Base-by-base conservation (phyloP, 2,329 filamentous ascomycete genomes). In the Calonectria pseudoreteaudii region DNA sequence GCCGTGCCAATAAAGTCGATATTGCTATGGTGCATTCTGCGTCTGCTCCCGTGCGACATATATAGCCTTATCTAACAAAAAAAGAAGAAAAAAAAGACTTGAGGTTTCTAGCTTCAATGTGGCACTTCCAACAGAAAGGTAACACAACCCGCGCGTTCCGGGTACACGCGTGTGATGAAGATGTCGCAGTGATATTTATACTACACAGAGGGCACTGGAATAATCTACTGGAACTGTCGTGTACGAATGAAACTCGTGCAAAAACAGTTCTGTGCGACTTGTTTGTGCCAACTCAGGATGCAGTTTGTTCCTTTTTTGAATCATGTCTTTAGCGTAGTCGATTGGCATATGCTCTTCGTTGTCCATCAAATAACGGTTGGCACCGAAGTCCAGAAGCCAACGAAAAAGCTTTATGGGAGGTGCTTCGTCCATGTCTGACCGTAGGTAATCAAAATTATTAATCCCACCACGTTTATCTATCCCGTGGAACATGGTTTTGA, bases 211-310 rank as follows among this genome's bases (percentile, higher is more conserved):
- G 10, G 10, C n/a, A 47, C n/a, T 13, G 1, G 11, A 23, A 23
- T 23, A 47, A 47, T 47, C 44, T 18, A 47, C 0, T 4, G 44
- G 44, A 23, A 47, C 44, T 2, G 44, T 47, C 8, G 9, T 23
- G n/a, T 47, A 47, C 5, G 9, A 3, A 1, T 9, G 1, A 23
- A 47, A 13, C 1, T 23, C 1, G n/a, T 14, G 20, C 3, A 5
- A 2, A 11, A 23, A 11, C 2, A 1, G 10, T 23, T 47, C 2
- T 5, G 5, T 11, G 8, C 3, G 2, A 11, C 18, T 2, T 1
- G 9, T 3, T 11, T 4, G 4, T 16, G 2, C 3, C 4, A 41
- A 18, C 3, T 13, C 14, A 11, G 4, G 9, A 18, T 18, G 4
- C 2, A 5, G 4, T 41, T 41, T 5, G 3, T 41, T 18, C 38